Base-by-base conservation (phyloP, 1,284 basidiomycete genomes). In the Ustilago nuda region DNA sequence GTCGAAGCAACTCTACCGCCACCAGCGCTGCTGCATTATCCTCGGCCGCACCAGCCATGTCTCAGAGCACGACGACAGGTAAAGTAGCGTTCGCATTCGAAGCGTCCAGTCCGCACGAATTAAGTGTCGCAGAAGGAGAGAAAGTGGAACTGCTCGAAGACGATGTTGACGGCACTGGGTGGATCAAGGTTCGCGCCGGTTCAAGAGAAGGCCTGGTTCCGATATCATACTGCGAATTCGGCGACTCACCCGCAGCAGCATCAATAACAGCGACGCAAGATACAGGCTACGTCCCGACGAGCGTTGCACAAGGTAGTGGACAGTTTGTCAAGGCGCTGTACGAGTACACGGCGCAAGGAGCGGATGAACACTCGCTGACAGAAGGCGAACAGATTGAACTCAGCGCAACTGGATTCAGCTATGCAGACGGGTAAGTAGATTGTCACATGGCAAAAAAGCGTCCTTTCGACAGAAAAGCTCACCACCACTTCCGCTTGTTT, bases 61-160 rank as follows among this genome's bases (percentile, higher is more conserved):
- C 33, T 12, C 52, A 7, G 33, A 37, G 19, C 17, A 37, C 52
- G 52, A 54, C 55, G 6, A 48, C 43, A 1, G 77, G 77, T 17
- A 71, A 36, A 15, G 59, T 79, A 19, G 46, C 75, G 27, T 81
- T 73, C 39, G 57, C 39, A 15, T 81, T 78, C 53, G 75, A 81
- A 36, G 75, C 78, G 15, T 71, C 66, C 33, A 78, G 75, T 48
- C 72, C 75, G 8, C 72, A 76, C 41, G 79, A 81, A 68, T 61
- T 79, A 37, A 78, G 61, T 46, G 72, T 81, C 9, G 45, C 43
- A 5, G 72, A 75, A 41, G 79, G 79, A 56, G 72, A 81, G n/a
- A 13, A 36, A 13, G 67, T 79, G 3, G 67, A 71, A 23, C 51
- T 81, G 56, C 46, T 81, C 19, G 78, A 78, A 33, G 78, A 77